Evolutionary conservation across 441 rosid genomes (phyloP).

Genomic region (Syzygium malaccense): DNA sequence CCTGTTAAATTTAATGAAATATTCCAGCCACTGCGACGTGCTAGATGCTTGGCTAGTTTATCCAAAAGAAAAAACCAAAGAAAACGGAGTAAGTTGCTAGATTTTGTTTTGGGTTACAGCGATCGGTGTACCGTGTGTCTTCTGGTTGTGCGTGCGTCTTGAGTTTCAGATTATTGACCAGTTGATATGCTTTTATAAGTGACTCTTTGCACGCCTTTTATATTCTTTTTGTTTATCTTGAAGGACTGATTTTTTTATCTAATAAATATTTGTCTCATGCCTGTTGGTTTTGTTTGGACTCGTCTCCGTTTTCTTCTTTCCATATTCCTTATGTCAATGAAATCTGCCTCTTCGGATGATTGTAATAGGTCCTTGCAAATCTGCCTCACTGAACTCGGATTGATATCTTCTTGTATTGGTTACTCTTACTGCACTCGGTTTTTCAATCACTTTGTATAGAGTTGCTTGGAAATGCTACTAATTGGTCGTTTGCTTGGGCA

Average conservation of each 20-base stretch:
- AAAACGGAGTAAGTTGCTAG: not conserved
- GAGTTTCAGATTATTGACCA: not conserved
- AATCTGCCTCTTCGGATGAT: not conserved
- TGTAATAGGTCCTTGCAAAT: not conserved
- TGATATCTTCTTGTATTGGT: no score
- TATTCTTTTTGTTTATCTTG: not conserved
- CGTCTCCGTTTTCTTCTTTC: not conserved
- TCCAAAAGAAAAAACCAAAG: not conserved
- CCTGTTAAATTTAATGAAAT: not conserved
- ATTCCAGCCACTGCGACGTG: not conserved
- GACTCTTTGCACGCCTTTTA: not conserved
- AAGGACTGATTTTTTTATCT: not conserved
- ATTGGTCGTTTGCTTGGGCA: no score
- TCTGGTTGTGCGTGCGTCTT: not conserved
- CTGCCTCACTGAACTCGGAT: no score
- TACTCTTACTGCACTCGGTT: no score
- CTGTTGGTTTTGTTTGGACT: not conserved
- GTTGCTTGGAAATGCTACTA: no score
- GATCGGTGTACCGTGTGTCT: not conserved
- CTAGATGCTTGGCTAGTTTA: not conserved
- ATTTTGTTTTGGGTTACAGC: not conserved
- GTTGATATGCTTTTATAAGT: slow-evolving; percentile 16
- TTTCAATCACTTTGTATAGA: no score
- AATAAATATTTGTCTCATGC: not conserved
- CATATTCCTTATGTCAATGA: not conserved